Evolutionary conservation across 306 rosid genomes (phyloP).

Genomic region (Ochetophila trinervis): DNA sequence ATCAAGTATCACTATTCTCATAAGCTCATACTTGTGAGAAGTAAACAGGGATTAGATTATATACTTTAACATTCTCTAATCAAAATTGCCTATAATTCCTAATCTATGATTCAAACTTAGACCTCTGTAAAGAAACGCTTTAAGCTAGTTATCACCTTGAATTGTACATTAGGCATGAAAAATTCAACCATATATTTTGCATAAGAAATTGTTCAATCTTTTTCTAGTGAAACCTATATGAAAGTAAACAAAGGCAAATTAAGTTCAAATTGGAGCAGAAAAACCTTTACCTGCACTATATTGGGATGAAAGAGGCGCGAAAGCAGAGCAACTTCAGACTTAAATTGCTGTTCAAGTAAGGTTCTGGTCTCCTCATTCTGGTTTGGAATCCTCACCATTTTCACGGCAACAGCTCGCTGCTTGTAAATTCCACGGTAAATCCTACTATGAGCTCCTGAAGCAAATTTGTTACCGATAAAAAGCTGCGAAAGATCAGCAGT

Average conservation of each 20-base stretch:
- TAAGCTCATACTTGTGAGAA: too few species aligned
- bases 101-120: too few species aligned
- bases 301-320: conserved; percentile 92
- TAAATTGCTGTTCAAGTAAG: conserved; percentile 81
- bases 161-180: too few species aligned
- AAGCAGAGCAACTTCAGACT: conserved; percentile 89
- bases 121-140: too few species aligned
- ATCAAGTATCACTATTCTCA: too few species aligned
- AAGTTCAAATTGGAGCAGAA: neutral
- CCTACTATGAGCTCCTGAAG: conserved; percentile 91
- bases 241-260: neutral
- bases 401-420: conserved; percentile 97
- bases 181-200: too few species aligned
- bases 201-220: too few species aligned
- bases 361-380: conserved; percentile 67
- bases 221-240: too few species aligned
- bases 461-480: conserved; percentile 91
- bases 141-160: too few species aligned
- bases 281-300: conserved; percentile 74
- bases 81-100: too few species aligned
- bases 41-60: too few species aligned
- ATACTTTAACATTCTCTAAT: too few species aligned
- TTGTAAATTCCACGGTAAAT: conserved; percentile 95
- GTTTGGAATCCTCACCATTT: conserved; percentile 91
- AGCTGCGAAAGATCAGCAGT: conserved; percentile 92